Evolutionary conservation across 805 yeast species (phyloP).

Genomic region (Kodamaea neixiangensis): DNA sequence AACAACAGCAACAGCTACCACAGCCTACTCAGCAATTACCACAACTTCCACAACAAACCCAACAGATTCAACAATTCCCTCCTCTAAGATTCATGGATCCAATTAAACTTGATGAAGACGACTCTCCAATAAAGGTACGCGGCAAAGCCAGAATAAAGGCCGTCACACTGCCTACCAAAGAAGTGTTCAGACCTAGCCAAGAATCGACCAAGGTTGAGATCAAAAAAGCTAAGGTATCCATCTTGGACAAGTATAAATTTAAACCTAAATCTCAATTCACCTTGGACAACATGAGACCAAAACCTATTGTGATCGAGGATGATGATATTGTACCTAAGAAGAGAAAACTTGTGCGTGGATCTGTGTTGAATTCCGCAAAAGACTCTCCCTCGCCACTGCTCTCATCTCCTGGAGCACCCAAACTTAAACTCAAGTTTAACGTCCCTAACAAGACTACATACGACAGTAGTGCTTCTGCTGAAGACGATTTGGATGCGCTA

Average conservation of each 20-base stretch:
- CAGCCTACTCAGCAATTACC: background rate
- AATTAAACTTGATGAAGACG: constrained; percentile 25
- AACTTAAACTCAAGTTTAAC: constrained; percentile 4
- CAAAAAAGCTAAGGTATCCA: constrained; percentile 41
- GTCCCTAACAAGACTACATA: constrained; percentile 10
- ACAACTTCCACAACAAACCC: background rate
- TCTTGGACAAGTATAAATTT: constrained; percentile 42
- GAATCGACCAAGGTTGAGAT: constrained; percentile 42
- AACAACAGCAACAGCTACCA: background rate
- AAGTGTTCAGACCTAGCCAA: constrained; percentile 2
- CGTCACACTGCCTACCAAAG: constrained; percentile 21
- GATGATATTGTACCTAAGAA: constrained; percentile 24
- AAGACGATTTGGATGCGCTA: constrained; percentile 40
- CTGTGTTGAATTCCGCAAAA: constrained; percentile 14
- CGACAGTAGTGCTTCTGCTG: constrained; percentile 11
- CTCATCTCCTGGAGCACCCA: background rate
- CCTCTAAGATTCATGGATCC: background rate
- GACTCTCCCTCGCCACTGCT: background rate
- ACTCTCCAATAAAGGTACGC: constrained; percentile 36
- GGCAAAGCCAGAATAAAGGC: constrained; percentile 34
- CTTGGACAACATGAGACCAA: constrained; percentile 22
- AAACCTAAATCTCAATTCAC: constrained; percentile 34
- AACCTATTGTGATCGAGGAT: constrained; percentile 14
- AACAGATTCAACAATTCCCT: background rate
- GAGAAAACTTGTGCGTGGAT: constrained; percentile 39